Percentiles rank a stretch among this genome's conserved stretches.
Evolutionary conservation across 208 protist genomes (phyloP).

Genomic region (Trypanosoma avium): DNA sequence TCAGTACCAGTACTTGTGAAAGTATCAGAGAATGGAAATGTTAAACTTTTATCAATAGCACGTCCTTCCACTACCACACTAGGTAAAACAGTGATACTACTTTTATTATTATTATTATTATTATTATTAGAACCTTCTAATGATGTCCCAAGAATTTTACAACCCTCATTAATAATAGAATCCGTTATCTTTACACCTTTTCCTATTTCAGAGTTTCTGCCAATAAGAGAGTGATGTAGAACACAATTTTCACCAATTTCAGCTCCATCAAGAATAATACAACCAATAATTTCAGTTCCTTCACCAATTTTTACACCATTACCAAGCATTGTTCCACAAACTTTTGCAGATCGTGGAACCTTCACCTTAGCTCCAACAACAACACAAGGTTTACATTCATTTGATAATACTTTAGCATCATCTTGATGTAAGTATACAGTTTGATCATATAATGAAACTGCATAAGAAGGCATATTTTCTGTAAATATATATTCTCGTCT

Average conservation of each 20-base stretch:
- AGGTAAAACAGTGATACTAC: too few species aligned
- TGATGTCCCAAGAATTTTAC: constrained; percentile 18
- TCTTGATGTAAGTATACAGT: constrained; percentile 75
- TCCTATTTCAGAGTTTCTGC: constrained; percentile 41
- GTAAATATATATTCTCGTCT: constrained; percentile 84
- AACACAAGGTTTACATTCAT: constrained; percentile 42
- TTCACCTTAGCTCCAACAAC: constrained; percentile 63
- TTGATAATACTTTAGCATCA: constrained; percentile 22
- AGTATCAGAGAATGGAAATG: too few species aligned
- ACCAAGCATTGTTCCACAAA: constrained; percentile 60
- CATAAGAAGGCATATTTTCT: constrained; percentile 62
- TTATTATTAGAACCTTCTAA: constrained; percentile 3
- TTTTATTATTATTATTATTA: constrained; percentile 16
- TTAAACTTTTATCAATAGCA: too few species aligned
- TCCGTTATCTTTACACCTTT: constrained; percentile 48
- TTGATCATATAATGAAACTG: constrained; percentile 58
- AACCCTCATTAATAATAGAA: constrained; percentile 56
- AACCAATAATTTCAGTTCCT: constrained; percentile 44
- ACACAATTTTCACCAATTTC: constrained; percentile 51
- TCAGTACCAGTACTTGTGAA: background rate
- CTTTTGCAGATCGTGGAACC: constrained; percentile 45
- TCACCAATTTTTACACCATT: constrained; percentile 59
- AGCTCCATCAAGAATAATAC: constrained; percentile 70
- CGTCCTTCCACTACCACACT: too few species aligned
- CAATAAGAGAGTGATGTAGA: constrained; percentile 63